Base-by-base conservation (phyloP, 495 filamentous ascomycete species). In the Lindgomyces ingoldianus region DNA sequence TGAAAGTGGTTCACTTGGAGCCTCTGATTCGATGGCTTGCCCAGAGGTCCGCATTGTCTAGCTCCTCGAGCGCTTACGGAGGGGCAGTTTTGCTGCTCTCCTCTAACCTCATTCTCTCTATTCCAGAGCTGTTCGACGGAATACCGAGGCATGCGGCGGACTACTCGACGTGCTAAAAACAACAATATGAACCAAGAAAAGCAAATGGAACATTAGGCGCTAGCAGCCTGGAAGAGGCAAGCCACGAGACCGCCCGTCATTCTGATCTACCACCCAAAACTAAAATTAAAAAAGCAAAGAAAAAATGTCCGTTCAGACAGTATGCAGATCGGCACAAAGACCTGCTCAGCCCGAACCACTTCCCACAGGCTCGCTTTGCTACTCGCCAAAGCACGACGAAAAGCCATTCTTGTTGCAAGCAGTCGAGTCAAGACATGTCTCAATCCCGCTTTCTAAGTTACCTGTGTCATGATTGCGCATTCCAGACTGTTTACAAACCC, bases 31-130 rank as follows among this genome's bases (percentile, higher is more conserved):
- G 48, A 52, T 25, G 26, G 25, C 26, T 9, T n/a, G 8, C 21
- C n/a, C 8, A 6, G 48, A 18, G 9, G 12, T 6, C 48, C 48
- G 22, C 48, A 25, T 24, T 9, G 48, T 22, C n/a, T 52, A 25
- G 48, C 22, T 52, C n/a, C n/a, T 29, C 22, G 48, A 52, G 22
- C 26, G 48, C 48, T 52, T 52, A 52, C 48, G 48, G 48, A 39
- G 48, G 25, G 48, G 48, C 48, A 25, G n/a, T 24, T 47, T 47
- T n/a, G 45, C 21, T 47, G 4, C 21, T 47, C 45, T 24, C 45
- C 8, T 47, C 45, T 47, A 47, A 47, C 45, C 45, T 8, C 45
- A 8, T 8, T 47, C 45, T 24, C 4, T 24, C 4, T n/a, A 8
- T 8, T 18, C 45, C 45, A 47, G 45, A 8, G n/a, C 45, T n/a